Evolutionary conservation across 495 filamentous ascomycete genomes (phyloP), one percentile per base, ranked within the genome.

Genomic region (Aspergillus bridgeri): DNA sequence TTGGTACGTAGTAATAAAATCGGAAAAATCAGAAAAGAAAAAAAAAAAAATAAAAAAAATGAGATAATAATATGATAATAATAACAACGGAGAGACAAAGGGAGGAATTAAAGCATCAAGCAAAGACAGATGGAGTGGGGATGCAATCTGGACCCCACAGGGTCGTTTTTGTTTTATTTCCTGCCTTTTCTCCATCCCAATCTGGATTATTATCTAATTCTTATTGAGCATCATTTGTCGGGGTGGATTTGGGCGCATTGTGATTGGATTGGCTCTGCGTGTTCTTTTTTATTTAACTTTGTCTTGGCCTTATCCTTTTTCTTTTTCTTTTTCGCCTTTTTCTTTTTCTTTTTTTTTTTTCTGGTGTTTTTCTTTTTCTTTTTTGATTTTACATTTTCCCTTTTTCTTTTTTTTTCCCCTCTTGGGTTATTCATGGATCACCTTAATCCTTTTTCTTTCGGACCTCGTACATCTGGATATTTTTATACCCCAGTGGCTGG

Each of bases 51-150:
- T 17, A 42, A 57, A 43, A 24, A 22, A 44, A 47, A 52, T 44
- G 57, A 23, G 51, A 56, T 38, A 38, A 38, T 38, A 38, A 38
- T 38, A 15, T 9, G 33, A 13, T 29, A 54, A 22, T 56, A 57
- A 45, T 46, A 9, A 38, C n/a, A 25, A 61, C 43, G 42, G 25
- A 45, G 54, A 64, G 60, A 57, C 53, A 56, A 56, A 64, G 60
- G 59, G 56, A 56, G 54, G 27, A 56, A 50, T 22, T 42, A 56
- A 51, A 60, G 56, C 55, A 59, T 54, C 27, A 59, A 54, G 27
- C 33, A 38, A 61, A 49, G 53, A 54, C 42, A 61, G 54, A 57
- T 54, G 49, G 52, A 45, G 58, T 60, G 58, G 58, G 53, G 60
- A 52, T 46, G 33, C 17, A 52, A 48, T 59, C 47, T 53, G 54